Conservation (phyloP, 1,139 yeast genomes). For the Zygotorulaspora mrakii region DNA sequence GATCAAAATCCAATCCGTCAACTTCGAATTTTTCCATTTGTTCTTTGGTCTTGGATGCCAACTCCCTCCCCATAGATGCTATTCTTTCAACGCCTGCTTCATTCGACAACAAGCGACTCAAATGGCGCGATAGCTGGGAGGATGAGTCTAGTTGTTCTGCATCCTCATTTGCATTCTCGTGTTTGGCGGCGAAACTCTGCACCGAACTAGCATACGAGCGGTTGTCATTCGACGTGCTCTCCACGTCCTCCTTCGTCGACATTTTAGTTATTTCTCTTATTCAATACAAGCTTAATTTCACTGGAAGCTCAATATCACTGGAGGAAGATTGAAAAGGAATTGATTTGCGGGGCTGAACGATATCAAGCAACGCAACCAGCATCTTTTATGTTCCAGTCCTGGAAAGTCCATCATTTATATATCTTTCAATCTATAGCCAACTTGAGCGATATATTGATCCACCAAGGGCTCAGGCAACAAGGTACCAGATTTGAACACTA, state of each 20-base stretch:
- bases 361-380: no score
- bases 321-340: no score
- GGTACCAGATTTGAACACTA: no score
- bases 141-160: slow-evolving; percentile 29
- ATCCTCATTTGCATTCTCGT: slow-evolving; percentile 14
- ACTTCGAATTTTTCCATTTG: slow-evolving; percentile 40
- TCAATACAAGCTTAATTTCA: no score
- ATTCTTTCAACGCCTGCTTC: slow-evolving; percentile 39
- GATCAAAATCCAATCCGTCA: slow-evolving; percentile 42
- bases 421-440: no score
- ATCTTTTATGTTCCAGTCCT: no score
- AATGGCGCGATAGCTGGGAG: slow-evolving; percentile 33
- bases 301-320: no score
- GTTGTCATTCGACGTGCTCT: slow-evolving; percentile 14
- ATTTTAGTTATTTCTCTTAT: no score
- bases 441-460: no score
- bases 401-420: no score
- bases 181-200: slow-evolving; percentile 15
- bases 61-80: slow-evolving; percentile 42
- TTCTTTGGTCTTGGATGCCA: slow-evolving; percentile 42
- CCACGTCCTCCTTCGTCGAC: slow-evolving; percentile 16
- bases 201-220: slow-evolving; percentile 26
- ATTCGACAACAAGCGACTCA: slow-evolving; percentile 33
- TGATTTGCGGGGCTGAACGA: no score
- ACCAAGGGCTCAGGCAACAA: no score